These are phyloP conservation scores for Botrytis pseudocinerea DNA, from an alignment of 2,329 filamentous ascomycete genomes.

Conservation along the genomic window DNA sequence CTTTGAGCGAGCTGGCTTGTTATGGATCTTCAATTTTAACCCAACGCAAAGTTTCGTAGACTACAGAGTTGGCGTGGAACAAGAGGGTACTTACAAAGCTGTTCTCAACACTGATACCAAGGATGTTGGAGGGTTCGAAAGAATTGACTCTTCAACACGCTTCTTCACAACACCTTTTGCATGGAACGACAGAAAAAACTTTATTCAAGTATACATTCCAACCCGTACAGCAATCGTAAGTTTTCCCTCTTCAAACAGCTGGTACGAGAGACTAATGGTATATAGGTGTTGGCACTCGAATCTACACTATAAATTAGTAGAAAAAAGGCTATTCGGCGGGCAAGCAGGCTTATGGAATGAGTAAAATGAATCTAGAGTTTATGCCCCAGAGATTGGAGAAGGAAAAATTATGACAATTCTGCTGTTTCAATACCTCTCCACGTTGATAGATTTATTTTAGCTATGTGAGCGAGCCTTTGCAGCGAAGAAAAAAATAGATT, in stretches of 20 bases:
- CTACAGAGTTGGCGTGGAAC: conserved; percentile 87
- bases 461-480: not conserved
- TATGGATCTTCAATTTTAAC: conserved; percentile 98
- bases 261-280: conserved; percentile 23
- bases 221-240: conserved; percentile 78
- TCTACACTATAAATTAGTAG: conserved; percentile 36
- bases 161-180: conserved; percentile 90
- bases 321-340: not conserved
- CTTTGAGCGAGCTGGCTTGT: conserved; percentile 85
- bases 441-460: conserved; percentile 13
- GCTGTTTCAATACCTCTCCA: not conserved
- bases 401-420: not conserved
- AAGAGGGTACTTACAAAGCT: conserved; percentile 80
- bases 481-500: conserved; percentile 5
- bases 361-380: not conserved
- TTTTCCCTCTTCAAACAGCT: conserved; percentile 26
- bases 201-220: conserved; percentile 88
- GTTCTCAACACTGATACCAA: conserved; percentile 79
- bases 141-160: conserved; percentile 75
- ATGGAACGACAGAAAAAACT: conserved; percentile 91
- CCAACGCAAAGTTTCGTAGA: conserved; percentile 81
- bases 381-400: not conserved
- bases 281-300: conserved; percentile 43
- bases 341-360: not conserved
- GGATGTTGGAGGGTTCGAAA: conserved; percentile 75